A percentile compares a stretch with the other conserved stretches of the same genome.
Evolutionary conservation across 2,329 filamentous ascomycete species (phyloP).

Genomic region (Neonectria ditissima): DNA sequence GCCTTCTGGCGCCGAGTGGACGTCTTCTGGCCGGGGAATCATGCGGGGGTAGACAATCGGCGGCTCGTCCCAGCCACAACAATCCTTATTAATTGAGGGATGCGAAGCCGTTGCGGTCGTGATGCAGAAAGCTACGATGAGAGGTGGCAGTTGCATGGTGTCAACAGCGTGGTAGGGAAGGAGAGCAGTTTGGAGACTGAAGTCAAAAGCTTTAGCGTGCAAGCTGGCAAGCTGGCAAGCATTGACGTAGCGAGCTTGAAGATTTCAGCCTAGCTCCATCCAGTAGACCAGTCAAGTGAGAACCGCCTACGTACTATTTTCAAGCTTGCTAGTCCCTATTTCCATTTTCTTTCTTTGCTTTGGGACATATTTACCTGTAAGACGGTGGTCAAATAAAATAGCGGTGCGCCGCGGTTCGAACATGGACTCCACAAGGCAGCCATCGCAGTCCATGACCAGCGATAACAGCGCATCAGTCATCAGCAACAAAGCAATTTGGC

Average conservation of each 20-base stretch:
- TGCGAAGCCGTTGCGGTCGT: neutral
- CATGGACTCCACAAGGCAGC: neutral
- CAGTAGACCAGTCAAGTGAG: too few species aligned
- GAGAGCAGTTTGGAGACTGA: too few species aligned
- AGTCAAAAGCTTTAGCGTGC: neutral
- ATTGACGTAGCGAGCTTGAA: neutral
- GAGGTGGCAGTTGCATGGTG: neutral
- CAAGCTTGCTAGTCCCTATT: neutral
- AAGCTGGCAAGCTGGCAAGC: too few species aligned
- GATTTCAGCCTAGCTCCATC: neutral
- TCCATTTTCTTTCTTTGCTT: neutral
- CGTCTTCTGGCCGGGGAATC: too few species aligned
- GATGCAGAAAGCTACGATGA: neutral
- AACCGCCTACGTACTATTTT: too few species aligned
- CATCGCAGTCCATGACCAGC: neutral
- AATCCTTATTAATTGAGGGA: too few species aligned
- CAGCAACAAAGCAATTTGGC: constrained; percentile 15
- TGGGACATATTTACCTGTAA: neutral
- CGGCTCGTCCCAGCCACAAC: too few species aligned
- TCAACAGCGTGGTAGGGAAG: too few species aligned
- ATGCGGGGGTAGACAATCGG: too few species aligned
- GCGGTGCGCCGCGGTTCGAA: neutral
- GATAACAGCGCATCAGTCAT: neutral
- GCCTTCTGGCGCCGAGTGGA: too few species aligned
- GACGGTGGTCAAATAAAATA: too few species aligned